These are phyloP conservation scores for Cardamine occulta DNA, from an alignment of 345 rosid species.

Conservation along the genomic window DNA sequence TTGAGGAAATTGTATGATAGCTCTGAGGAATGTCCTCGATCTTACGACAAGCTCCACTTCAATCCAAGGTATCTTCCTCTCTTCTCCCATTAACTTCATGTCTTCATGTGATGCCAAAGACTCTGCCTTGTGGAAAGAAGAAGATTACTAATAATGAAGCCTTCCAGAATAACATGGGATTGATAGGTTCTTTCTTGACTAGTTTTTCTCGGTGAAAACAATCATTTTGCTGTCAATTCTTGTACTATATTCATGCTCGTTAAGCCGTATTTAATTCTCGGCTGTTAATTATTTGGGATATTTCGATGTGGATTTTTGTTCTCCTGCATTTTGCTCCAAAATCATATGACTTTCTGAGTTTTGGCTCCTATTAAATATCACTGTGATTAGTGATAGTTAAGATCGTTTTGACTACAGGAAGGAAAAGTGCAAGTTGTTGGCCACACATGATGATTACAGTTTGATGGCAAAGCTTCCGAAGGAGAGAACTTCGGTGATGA, in stretches of 20 bases:
- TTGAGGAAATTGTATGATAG: constrained; percentile 74
- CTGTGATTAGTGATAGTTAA: neutral
- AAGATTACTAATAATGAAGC: neutral
- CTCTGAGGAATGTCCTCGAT: constrained; percentile 85
- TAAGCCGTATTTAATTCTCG: neutral
- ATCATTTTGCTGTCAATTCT: neutral
- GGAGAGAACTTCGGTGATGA: constrained; percentile 85
- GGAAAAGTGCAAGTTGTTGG: constrained; percentile 74
- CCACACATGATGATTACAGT: constrained; percentile 98
- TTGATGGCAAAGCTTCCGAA: constrained; percentile 79
- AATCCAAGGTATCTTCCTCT: constrained; percentile 71
- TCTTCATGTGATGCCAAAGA: neutral
- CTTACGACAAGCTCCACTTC: constrained; percentile 88
- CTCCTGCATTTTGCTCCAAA: neutral
- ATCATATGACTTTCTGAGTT: neutral
- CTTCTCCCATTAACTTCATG: neutral
- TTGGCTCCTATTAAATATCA: neutral
- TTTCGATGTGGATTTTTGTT: neutral
- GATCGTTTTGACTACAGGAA: constrained; percentile 57
- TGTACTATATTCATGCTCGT: neutral
- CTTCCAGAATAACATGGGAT: neutral
- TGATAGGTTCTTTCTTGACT: neutral
- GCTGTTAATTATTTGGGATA: neutral
- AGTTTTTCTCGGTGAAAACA: neutral
- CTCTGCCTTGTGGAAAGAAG: constrained; percentile 11